phyloP scores from a whole-genome alignment of 1,284 basidiomycete species.

The Ustilago cynodontis region DNA sequence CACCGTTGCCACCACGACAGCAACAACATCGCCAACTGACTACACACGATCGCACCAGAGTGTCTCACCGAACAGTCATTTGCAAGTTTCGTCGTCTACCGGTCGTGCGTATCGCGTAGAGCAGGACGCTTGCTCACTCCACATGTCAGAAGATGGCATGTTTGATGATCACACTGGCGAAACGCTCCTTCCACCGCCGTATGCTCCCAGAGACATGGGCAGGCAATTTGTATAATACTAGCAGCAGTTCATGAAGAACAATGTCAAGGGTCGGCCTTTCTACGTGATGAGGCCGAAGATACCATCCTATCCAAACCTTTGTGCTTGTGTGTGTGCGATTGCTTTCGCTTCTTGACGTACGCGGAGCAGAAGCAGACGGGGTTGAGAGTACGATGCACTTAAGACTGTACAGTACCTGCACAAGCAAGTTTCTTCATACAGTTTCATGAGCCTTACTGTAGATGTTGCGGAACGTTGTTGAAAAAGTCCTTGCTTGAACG shows the following conservation, averaged over 20 bases:
- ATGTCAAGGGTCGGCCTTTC: constrained; percentile 5
- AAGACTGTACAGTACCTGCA: too few relatives aligned
- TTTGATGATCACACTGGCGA: constrained; percentile 38
- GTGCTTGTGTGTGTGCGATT: too few relatives aligned
- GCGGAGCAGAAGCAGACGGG: too few relatives aligned
- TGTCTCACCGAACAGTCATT: neutral
- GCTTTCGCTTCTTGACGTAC: too few relatives aligned
- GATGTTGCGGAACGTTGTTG: too few relatives aligned
- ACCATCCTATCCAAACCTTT: too few relatives aligned
- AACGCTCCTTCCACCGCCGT: constrained; percentile 40
- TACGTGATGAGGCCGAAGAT: neutral
- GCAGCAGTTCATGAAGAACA: neutral
- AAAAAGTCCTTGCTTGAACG: too few relatives aligned
- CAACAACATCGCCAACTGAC: neutral
- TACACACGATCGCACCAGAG: neutral
- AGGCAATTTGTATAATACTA: constrained; percentile 33
- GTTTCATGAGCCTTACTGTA: too few relatives aligned
- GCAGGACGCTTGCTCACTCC: constrained; percentile 37
- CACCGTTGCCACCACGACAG: neutral
- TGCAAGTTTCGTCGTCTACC: constrained; percentile 3
- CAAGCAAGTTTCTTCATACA: too few relatives aligned
- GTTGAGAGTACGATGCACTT: too few relatives aligned
- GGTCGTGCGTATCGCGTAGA: constrained; percentile 27
- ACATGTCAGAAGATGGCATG: constrained; percentile 34
- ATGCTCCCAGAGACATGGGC: constrained; percentile 28